Evolutionary conservation across 2,329 filamentous ascomycete species (phyloP), one percentile per base, ranked within the genome.

Genomic region (Cladosporium austrohemisphaericum): DNA sequence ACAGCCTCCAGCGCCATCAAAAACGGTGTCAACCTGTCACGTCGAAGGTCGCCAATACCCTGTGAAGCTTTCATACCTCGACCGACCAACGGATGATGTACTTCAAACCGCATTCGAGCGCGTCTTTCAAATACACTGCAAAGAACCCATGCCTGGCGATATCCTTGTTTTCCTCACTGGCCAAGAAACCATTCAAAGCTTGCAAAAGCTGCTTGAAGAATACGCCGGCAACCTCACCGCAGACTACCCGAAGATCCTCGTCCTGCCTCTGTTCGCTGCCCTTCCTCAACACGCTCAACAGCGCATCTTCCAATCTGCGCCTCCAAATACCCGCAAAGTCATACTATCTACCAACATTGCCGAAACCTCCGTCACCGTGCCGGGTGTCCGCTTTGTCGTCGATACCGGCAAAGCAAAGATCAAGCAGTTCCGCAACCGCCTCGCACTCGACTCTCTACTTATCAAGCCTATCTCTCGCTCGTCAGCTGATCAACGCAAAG

Each of bases 281-380:
- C 77, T 98, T 5, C 87, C 92, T 1, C 89, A 93, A 57, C 80
- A 85, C 46, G 86, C 86, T 0, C 93, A 98, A 60, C 87, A 95
- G 57, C 80, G 83, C 18, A 90, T 94, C 8, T 97, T 98, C 65
- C 76, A 84, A 48, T 86, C 87, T 1, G 78, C 86, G 18, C 80
- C 81, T 0, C 79, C 82, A 2, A 76, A 76, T n/a, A 94, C 88
- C 0, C 80, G 93, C 35, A 97, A 97, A 64, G 78, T 97, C 10
- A 90, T 98, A 0, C 74, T 98, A 1, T 85, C 91, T 0, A 98
- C 93, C 11, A 98, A 98, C 62, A 97, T 98, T 60, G 93, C 93
- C n/a, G 93, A 98, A 67, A 97, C 93, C 0, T 97, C 93, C 1
- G 87, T 98, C 52, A 98, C 93, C 0, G 91, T 98, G 0, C 86